Evolutionary conservation across 352 stramenopile species (phyloP).

Genomic region (Globisporangium mamillatum): DNA sequence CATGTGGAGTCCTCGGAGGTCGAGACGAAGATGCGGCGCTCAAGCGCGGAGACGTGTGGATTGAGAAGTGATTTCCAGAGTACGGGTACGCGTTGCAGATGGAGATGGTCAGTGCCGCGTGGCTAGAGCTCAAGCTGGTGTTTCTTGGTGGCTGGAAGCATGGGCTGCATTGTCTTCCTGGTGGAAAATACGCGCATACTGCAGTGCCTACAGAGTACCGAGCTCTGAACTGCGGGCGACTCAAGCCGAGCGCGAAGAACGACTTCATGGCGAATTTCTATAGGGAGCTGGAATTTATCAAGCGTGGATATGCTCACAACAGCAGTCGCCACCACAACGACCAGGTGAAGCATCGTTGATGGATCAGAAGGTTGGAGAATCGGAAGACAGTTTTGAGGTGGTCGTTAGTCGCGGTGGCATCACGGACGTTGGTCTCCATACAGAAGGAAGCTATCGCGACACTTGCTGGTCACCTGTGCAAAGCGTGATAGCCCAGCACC

Average conservation of each 20-base stretch:
- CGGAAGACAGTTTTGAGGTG: neutral
- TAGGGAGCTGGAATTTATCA: too few species aligned
- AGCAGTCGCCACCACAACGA: constrained; percentile 9
- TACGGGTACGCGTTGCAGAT: constrained; percentile 17
- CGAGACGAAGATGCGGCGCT: neutral
- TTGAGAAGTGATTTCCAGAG: constrained; percentile 3
- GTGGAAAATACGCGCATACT: constrained; percentile 31
- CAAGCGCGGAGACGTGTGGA: neutral
- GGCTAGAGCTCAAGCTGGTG: constrained; percentile 28
- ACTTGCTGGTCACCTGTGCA: constrained; percentile 59
- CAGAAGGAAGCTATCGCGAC: constrained; percentile 31
- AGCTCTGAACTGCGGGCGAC: constrained; percentile 28
- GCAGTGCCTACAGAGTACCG: constrained; percentile 26
- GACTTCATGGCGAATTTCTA: constrained; percentile 21
- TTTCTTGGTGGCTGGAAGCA: constrained; percentile 44
- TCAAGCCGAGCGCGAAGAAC: constrained; percentile 17
- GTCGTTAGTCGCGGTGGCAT: constrained; percentile 27
- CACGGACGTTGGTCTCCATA: constrained; percentile 55
- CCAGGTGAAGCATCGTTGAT: constrained; percentile 24
- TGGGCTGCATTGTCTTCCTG: constrained; percentile 30
- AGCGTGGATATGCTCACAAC: neutral
- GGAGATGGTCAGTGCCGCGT: constrained; percentile 18
- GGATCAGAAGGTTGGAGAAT: neutral
- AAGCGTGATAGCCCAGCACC: constrained; percentile 29
- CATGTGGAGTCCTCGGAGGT: neutral